Evolutionary conservation across 2,329 filamentous ascomycete species (phyloP), one percentile per base, ranked within the genome.

Genomic region (Xylaria polymorpha): DNA sequence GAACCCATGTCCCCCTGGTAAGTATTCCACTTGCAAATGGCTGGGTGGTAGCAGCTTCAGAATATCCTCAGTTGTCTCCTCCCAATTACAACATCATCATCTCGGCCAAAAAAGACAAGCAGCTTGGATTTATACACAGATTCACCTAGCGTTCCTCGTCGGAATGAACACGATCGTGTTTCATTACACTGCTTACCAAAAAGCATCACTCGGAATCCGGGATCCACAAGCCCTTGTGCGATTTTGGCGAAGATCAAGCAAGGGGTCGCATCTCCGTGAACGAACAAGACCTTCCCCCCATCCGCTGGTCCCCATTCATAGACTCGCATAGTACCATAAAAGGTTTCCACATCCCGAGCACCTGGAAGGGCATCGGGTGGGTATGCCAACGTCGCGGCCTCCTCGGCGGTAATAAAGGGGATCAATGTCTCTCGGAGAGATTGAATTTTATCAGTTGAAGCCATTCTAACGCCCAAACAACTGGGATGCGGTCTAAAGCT

Each of bases 211-310:
- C 76, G 73, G 50, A 76, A 76, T 12, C 76, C 78, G 5, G 58
- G 56, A 53, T 71, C 67, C 39, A 74, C 77, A 29, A 79, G 66
- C 20, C 60, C 73, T 22, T 73, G 61, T 2, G 78, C 77, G 39
- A 79, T 71, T 4, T 73, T 72, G 41, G 72, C 70, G 14, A 77
- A 73, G 25, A 76, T 61, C 18, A 74, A 39, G 43, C 64, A 68
- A 14, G 76, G 76, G 6, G 76, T 79, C 15, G 74, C 72, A 64
- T 77, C 76, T 44, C 77, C 76, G 61, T 79, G 77, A 7, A 79
- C 69, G 12, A 79, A 69, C 41, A 79, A 63, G 37, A 79, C 73
- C 43, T 77, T 79, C 37, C 71, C 68, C 14, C 78, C 77, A 29
- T 58, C 55, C 48, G 44, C 65, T 12, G 73, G 71, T 4, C 78